phyloP scores from a whole-genome alignment of 2,329 filamentous ascomycete genomes.

The Phialocephala subalpina region DNA sequence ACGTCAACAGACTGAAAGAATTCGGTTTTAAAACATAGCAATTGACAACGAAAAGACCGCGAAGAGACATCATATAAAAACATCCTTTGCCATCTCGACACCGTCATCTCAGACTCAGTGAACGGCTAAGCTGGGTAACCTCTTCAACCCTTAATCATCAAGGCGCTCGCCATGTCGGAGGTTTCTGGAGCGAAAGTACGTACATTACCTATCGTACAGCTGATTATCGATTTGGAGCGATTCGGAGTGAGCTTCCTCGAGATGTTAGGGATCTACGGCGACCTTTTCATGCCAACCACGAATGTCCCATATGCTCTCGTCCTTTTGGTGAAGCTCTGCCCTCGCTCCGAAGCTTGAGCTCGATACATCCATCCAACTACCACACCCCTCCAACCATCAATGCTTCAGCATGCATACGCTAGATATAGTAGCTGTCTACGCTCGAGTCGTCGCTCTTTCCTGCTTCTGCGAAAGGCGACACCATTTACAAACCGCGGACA shows the following conservation, averaged over 20 bases:
- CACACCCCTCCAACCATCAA: not conserved
- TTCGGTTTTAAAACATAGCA: not conserved
- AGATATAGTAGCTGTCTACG: not conserved
- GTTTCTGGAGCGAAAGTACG: too few relatives aligned
- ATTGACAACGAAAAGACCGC: not conserved
- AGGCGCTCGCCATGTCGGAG: too few relatives aligned
- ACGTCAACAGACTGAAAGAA: not conserved
- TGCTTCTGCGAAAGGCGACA: not conserved
- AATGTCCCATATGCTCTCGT: not conserved
- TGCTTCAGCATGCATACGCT: not conserved
- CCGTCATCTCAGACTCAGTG: too few relatives aligned
- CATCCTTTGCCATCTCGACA: too few relatives aligned
- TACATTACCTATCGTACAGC: too few relatives aligned
- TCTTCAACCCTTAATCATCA: too few relatives aligned
- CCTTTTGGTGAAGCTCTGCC: not conserved
- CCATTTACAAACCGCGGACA: not conserved
- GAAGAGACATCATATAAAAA: not conserved
- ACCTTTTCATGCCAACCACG: too few relatives aligned
- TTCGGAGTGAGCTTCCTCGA: too few relatives aligned
- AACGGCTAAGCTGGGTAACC: too few relatives aligned
- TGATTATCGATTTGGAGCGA: too few relatives aligned
- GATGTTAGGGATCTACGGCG: too few relatives aligned
- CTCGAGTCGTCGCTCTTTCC: not conserved
- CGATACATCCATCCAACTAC: not conserved
- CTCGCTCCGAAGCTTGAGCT: not conserved